Evolutionary conservation across 2,329 filamentous ascomycete species (phyloP).

Genomic region (Diaporthe citrichinensis): DNA sequence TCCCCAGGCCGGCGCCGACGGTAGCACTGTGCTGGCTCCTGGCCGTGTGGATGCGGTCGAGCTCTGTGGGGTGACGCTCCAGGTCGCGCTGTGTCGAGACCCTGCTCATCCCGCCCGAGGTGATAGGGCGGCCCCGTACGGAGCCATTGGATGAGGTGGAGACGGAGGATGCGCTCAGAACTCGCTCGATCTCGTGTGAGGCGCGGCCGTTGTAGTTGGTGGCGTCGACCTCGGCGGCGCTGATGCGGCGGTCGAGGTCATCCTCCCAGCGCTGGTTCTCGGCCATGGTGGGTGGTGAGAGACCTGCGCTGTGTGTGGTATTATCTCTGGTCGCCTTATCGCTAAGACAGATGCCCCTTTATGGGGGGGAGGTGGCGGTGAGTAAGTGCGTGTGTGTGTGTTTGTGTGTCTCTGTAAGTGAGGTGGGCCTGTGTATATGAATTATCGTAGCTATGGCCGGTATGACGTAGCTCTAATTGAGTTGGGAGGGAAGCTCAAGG

Average conservation of each 20-base stretch:
- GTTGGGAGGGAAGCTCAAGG: conserved; percentile 2
- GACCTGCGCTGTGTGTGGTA: neutral
- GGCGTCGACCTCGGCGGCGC: conserved; percentile 69
- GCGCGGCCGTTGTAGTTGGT: conserved; percentile 46
- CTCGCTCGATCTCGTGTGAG: conserved; percentile 72
- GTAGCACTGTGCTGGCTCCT: conserved; percentile 79
- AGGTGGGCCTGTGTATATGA: neutral
- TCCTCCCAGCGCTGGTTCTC: conserved; percentile 58
- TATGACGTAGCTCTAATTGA: conserved; percentile 9
- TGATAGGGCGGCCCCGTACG: conserved; percentile 50
- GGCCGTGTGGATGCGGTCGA: conserved; percentile 80
- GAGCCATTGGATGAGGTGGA: conserved; percentile 62
- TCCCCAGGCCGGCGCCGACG: conserved; percentile 68
- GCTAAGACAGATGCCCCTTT: neutral
- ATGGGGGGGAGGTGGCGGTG: neutral
- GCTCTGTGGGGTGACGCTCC: conserved; percentile 77
- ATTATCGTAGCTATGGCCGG: neutral
- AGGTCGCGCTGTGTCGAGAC: conserved; percentile 77
- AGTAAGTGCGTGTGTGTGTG: neutral
- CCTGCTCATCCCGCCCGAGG: conserved; percentile 65
- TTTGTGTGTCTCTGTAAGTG: neutral
- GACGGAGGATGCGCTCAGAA: conserved; percentile 66
- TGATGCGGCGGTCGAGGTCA: conserved; percentile 67
- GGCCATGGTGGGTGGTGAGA: conserved; percentile 16
- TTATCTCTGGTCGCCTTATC: neutral